These are phyloP conservation scores for Dendrobium chrysotoxum DNA, from an alignment of 106 monocot species.

Conservation along the genomic window DNA sequence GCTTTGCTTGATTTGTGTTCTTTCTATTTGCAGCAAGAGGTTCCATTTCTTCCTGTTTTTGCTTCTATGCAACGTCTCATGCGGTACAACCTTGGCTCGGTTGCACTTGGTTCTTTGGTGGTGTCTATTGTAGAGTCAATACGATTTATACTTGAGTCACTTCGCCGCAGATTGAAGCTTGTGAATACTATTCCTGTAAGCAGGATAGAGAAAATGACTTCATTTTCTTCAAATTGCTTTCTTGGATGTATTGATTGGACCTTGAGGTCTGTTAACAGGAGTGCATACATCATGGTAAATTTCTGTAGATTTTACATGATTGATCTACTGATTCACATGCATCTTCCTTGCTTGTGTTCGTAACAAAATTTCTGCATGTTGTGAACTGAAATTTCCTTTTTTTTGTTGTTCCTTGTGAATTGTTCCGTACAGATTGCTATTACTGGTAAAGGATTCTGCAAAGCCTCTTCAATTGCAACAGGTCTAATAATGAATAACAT, in stretches of 20 bases:
- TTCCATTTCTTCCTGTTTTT: slow-evolving; percentile 89
- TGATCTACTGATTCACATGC: background rate
- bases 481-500: slow-evolving; percentile 97
- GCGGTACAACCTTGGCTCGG: slow-evolving; percentile 89
- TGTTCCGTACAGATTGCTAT: slow-evolving; percentile 72
- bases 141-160: slow-evolving; percentile 72
- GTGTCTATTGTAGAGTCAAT: slow-evolving; percentile 73
- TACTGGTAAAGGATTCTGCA: slow-evolving; percentile 97
- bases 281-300: slow-evolving; percentile 63
- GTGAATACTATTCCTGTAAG: slow-evolving; percentile 26
- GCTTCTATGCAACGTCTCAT: slow-evolving; percentile 74
- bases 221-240: slow-evolving; percentile 45
- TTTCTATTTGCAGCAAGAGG: slow-evolving; percentile 54
- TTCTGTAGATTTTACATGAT: background rate
- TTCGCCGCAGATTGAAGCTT: slow-evolving; percentile 55
- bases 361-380: background rate
- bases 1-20: background rate
- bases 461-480: slow-evolving; percentile 77
- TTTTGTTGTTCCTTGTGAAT: background rate
- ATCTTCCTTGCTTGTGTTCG: background rate
- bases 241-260: slow-evolving; percentile 59
- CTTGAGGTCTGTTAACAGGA: slow-evolving; percentile 43
- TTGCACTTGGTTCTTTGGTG: slow-evolving; percentile 84
- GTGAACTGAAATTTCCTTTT: background rate
- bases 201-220: slow-evolving; percentile 43